Conservation (phyloP, 2,329 filamentous ascomycete species). For the Fusarium sp. region DNA sequence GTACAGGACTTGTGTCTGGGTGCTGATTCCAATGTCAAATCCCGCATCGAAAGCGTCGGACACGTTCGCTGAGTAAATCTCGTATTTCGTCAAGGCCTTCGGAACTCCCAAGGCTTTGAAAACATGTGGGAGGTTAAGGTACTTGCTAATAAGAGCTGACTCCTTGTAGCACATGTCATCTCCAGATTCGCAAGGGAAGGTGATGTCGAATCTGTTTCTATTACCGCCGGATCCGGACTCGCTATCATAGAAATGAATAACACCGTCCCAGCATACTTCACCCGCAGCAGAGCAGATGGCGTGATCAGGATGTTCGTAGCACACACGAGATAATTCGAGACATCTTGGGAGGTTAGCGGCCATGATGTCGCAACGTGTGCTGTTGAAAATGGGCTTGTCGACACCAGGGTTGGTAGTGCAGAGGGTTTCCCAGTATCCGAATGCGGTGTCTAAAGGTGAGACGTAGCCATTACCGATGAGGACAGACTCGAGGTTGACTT, state of each 20-base stretch:
- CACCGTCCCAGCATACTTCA: conserved; percentile 29
- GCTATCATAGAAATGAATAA: conserved; percentile 6
- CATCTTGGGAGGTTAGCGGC: conserved; percentile 38
- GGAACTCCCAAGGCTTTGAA: conserved; percentile 23
- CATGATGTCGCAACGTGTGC: conserved; percentile 31
- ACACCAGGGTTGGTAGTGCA: conserved; percentile 39
- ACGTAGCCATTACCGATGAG: conserved; percentile 42
- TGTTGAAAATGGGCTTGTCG: conserved; percentile 30
- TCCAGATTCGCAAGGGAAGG: neutral
- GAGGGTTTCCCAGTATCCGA: conserved; percentile 41
- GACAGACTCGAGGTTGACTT: conserved; percentile 28
- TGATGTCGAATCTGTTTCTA: conserved; percentile 29
- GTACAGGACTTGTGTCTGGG: conserved; percentile 15
- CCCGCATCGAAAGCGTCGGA: conserved; percentile 8
- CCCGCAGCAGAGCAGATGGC: conserved; percentile 31
- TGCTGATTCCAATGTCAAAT: conserved; percentile 20
- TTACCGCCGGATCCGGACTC: conserved; percentile 1
- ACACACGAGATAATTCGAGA: conserved; percentile 29
- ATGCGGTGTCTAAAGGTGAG: conserved; percentile 34
- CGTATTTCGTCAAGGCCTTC: neutral
- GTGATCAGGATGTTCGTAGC: conserved; percentile 37
- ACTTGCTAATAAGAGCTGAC: conserved; percentile 5
- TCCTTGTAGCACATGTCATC: conserved; percentile 28
- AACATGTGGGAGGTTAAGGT: conserved; percentile 3
- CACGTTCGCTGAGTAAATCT: conserved; percentile 7